Base-by-base conservation (phyloP, 129 eudicot genomes). In the Artemisia annua region DNA sequence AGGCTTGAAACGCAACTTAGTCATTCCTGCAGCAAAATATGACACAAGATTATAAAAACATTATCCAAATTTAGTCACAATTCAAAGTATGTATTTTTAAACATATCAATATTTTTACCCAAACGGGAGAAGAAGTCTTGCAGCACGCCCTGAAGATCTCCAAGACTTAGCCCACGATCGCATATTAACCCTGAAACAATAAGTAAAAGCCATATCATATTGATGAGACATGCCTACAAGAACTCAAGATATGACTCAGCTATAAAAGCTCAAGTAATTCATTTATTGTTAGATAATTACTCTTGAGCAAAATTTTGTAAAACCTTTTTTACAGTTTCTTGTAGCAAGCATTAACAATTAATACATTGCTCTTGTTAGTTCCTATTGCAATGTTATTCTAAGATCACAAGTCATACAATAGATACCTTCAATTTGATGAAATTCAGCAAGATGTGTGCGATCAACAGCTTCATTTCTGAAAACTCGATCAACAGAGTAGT, bases 381-480 rank as follows among this genome's bases (percentile, higher is more conserved):
- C 16, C 26, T 15, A n/a, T 6, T 43, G 48, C 32, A 58, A 39
- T 10, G 69, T 8, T 15, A 64, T n/a, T 39, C 26, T n/a, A 64
- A 18, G 12, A 50, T 10, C 48, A 68, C 1, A 16, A 52, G 24
- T 51, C 4, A 52, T 5, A 72, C 63, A 61, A 30, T 13, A 56
- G 20, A 28, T 66, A 91, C 99, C 97, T 95, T 95, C 99, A 78
- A 95, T 88, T 82, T 95, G 99, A 82, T 95, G 99, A 80, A 95
- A 91, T 46, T 91, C 99, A 3, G 99, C 99, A 49, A 91, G 91
- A 77, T 91, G 99, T 12, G 99, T 95, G 52, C 92, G 85, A 48
- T 95, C 99, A 39, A 95, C 99, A 67, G 99, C 99, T 85, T 95
- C 97, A 76, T 95, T 95, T 82, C 99, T 85, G 75, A 95, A 95